These are phyloP conservation scores for Entomophthora muscae DNA, from an alignment of 371 early-diverging fungal genomes.

Conservation along the genomic window DNA sequence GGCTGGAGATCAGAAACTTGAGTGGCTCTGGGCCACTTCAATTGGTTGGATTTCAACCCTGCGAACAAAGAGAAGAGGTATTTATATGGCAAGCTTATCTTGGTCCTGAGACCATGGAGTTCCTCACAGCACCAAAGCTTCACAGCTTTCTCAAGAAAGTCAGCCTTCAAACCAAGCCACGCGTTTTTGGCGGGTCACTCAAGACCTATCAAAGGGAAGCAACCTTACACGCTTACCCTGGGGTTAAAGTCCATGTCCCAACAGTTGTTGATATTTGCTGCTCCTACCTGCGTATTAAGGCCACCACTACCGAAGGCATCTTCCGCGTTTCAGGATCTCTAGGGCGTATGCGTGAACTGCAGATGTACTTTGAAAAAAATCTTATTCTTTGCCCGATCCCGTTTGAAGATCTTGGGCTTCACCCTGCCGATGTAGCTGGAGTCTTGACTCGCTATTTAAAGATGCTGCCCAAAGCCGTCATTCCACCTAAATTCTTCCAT, in stretches of 20 bases:
- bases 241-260: not conserved
- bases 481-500: conserved; percentile 26
- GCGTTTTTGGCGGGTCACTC: not conserved
- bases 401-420: conserved; percentile 22
- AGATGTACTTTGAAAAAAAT: conserved; percentile 30
- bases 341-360: conserved; percentile 33
- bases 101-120: too few relatives aligned
- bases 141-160: too few relatives aligned
- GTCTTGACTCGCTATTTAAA: conserved; percentile 43
- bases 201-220: not conserved
- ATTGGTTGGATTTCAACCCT: too few relatives aligned
- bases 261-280: not conserved
- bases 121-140: too few relatives aligned
- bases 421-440: conserved; percentile 43
- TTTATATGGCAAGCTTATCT: too few relatives aligned
- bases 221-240: not conserved
- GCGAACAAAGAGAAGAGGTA: too few relatives aligned
- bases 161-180: too few relatives aligned
- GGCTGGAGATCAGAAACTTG: too few relatives aligned
- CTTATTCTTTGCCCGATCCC: conserved; percentile 28
- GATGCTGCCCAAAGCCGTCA: conserved; percentile 36
- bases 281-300: not conserved
- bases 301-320: conserved; percentile 18
- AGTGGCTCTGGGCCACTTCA: too few relatives aligned
- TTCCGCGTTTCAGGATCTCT: conserved; percentile 43